phyloP scores from a whole-genome alignment of 2,329 filamentous ascomycete genomes.

The Lasiodiplodia theobromae region DNA sequence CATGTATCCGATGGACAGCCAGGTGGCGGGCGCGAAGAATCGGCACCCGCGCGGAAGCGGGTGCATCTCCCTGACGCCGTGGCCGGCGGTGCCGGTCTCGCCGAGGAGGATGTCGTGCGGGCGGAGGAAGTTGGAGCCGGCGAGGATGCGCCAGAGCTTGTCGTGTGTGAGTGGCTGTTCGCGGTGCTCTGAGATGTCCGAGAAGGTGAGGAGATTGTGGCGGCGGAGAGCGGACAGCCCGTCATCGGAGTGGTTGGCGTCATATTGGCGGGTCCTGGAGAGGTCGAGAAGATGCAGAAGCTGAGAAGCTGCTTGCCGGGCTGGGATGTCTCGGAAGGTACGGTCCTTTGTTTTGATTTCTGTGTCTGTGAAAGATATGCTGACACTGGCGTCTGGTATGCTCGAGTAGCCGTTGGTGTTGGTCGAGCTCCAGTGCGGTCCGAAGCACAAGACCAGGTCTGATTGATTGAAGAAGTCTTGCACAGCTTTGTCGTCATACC shows the following conservation, averaged over 20 bases:
- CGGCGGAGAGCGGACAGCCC: neutral
- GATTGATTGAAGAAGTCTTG: constrained; percentile 49
- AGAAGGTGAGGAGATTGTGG: neutral
- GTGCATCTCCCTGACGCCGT: constrained; percentile 12
- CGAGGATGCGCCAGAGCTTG: neutral
- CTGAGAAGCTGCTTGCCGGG: neutral
- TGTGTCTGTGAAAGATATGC: constrained; percentile 18
- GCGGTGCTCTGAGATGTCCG: neutral
- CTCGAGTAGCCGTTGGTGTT: constrained; percentile 54
- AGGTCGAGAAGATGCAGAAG: neutral
- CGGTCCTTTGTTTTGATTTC: neutral
- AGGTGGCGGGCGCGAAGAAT: constrained; percentile 61
- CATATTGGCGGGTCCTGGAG: neutral
- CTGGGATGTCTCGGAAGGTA: neutral
- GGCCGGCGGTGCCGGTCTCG: constrained; percentile 63
- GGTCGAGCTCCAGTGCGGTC: constrained; percentile 56
- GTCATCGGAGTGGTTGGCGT: neutral
- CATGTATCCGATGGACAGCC: constrained; percentile 68
- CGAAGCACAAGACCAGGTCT: constrained; percentile 57
- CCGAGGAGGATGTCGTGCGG: constrained; percentile 63
- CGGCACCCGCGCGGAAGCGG: constrained; percentile 54
- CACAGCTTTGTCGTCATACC: constrained; percentile 45
- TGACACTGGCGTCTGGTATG: constrained; percentile 40
- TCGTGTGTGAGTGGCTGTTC: neutral
- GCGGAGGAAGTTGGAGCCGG: constrained; percentile 53